Base-by-base conservation (phyloP, 352 stramenopile species). In the Globisporangium takayamanum region DNA sequence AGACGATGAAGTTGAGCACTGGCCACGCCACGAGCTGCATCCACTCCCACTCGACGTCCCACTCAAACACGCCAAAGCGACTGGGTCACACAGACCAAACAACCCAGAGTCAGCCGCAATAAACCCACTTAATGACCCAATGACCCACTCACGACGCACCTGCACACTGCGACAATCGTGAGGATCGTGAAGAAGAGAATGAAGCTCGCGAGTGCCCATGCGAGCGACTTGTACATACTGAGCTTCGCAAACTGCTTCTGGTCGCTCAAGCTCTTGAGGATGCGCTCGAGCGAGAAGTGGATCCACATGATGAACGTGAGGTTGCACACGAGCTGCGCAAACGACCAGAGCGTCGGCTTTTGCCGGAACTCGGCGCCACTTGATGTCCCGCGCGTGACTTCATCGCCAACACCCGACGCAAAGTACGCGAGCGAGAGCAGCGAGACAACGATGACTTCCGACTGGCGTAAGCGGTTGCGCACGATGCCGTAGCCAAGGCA, bases 401-500 rank as follows among this genome's bases (percentile, higher is more conserved):
- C 81, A 46, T 94, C 87, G 16, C 66, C 70, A 2, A 96, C 72
- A 14, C 82, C 85, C 20, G 82, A 89, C 3, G 71, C 66, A 39
- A 94, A 94, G 57, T 94, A 94, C 26, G 73, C 64, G 16, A 92
- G 41, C 42, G 84, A 89, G 44, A 96, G 60, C 4, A 90, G 39
- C n/a, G 73, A 51, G 49, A 92, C 70, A 14, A 87, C 63, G 3
- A 72, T 55, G 42, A 84, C 69, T 64, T 95, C 82, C 2, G 68
- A 57, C 6, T 57, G 65, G 41, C 58, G 73, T 44, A 96, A 55
- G n/a, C 72, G 57, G 57, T 77, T 73, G 56, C 80, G 77, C 22
- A 94, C 86, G 57, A 97, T 96, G 42, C 88, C 88, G 59, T 97
- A 97, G 33, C 88, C 88, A n/a, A 97, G 72, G 51, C 88, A 97